phyloP scores from a whole-genome alignment of 371 early-diverging fungal genomes.

The Mortierella sp. region DNA sequence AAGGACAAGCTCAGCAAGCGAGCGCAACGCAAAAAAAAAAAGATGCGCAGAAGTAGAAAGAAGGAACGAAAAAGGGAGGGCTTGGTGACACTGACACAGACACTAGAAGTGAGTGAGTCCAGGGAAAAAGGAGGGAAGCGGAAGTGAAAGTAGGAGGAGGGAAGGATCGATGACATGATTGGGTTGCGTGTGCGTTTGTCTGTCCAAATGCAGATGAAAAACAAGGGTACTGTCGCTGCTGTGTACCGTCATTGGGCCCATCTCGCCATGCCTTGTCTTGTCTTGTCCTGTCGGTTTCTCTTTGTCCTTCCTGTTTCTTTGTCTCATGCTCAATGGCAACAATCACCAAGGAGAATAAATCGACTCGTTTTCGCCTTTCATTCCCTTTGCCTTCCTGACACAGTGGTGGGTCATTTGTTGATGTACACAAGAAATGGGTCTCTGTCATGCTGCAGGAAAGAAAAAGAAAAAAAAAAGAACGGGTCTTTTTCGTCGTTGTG shows the following conservation, averaged over 20 bases:
- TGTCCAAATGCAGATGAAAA: neutral
- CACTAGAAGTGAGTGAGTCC: neutral
- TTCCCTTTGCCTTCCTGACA: neutral
- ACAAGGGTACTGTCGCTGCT: conserved; percentile 5
- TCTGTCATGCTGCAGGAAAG: neutral
- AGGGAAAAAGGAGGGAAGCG: neutral
- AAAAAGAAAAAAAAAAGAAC: neutral
- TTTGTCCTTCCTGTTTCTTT: neutral
- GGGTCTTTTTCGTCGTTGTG: neutral
- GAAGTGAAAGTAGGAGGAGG: neutral
- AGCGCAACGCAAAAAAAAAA: neutral
- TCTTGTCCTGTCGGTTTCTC: conserved; percentile 10
- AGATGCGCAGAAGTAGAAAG: conserved; percentile 9
- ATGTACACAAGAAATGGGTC: neutral
- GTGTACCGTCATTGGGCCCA: conserved; percentile 2
- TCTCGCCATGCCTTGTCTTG: neutral
- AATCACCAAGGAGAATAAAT: neutral
- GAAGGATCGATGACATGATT: neutral
- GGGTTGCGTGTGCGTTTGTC: neutral
- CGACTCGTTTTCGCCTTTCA: neutral
- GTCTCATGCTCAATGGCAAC: neutral
- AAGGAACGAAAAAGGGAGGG: neutral
- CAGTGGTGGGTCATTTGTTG: neutral
- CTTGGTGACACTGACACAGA: neutral
- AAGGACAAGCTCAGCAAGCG: neutral